Conservation (phyloP, 257 asterid genomes). For the Solanum pennellii region DNA sequence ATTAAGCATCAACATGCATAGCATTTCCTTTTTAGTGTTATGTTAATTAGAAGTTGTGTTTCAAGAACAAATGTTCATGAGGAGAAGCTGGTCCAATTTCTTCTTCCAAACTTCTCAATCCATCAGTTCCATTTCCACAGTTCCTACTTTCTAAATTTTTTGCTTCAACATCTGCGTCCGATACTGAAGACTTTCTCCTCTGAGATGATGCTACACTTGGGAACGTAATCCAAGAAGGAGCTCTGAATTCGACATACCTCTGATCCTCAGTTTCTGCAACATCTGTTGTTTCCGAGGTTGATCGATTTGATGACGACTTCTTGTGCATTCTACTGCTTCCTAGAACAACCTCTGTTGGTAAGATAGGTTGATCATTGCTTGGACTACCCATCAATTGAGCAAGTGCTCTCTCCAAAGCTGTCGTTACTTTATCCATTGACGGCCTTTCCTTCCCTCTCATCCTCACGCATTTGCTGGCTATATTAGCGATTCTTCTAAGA, state of each 20-base stretch:
- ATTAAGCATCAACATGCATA: neutral
- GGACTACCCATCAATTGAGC: constrained; percentile 86
- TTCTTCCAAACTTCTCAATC: constrained; percentile 56
- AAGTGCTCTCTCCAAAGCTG: constrained; percentile 71
- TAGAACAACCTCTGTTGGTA: constrained; percentile 85
- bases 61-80: constrained; percentile 71
- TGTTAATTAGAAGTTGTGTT: constrained; percentile 59
- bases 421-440: constrained; percentile 85
- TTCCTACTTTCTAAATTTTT: constrained; percentile 39
- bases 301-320: constrained; percentile 59
- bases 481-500: constrained; percentile 54
- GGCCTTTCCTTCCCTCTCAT: constrained; percentile 98
- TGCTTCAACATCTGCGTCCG: constrained; percentile 69
- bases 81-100: constrained; percentile 96
- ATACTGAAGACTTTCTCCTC: constrained; percentile 70
- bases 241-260: constrained; percentile 67
- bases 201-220: constrained; percentile 93
- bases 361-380: constrained; percentile 74
- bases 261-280: constrained; percentile 69
- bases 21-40: neutral
- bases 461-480: constrained; percentile 78
- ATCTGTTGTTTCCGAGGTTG: constrained; percentile 64
- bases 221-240: constrained; percentile 89
- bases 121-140: constrained; percentile 39
- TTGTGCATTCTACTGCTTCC: constrained; percentile 90